Evolutionary conservation across 805 yeast species (phyloP), one percentile per base, ranked within the genome.

Genomic region (Candida palmyrensis): DNA sequence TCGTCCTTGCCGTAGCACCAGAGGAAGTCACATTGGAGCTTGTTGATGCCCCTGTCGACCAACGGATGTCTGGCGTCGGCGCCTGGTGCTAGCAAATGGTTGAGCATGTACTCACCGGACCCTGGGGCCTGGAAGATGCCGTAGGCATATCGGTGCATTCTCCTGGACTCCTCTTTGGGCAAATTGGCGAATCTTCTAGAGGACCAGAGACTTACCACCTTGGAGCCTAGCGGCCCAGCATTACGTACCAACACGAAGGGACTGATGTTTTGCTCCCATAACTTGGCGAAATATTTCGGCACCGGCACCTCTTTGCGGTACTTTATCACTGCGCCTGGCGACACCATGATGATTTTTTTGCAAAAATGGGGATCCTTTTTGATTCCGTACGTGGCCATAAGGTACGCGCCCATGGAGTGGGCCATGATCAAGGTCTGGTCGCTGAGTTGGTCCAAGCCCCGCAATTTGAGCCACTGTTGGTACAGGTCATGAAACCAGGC

Each of bases 361-460:
- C 89, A 80, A 28, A 77, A 72, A 2, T 65, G 58, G 1, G 90
- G 86, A 33, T 51, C 42, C 41, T 68, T 59, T 34, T 68, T 66
- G 34, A 78, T 64, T 3, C 85, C 82, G 45, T 86, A 83, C 4
- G 80, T 57, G 1, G 81, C 73, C 51, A 82, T 73, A 15, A 90
- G 47, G 51, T 89, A 90, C 0, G 95, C 96, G 4, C 98, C 98
- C 74, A 92, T 69, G 0, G 96, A 88, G 58, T 90, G 98, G 1
- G 96, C 94, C 55, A 79, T 74, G 27, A 76, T 71, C 32, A 80
- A 59, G 38, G 76, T 77, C 36, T 70, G 68, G 15, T 66, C 61
- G 12, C 48, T 44, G 3, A 51, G 36, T 5, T 51, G 39, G 18
- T 45, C 31, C 16, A 74, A 62, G 5, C 71, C 69, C 32, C 81